Conservation (phyloP, 2,329 filamentous ascomycete species). For the Aspergillus pseudoviridinutans region DNA sequence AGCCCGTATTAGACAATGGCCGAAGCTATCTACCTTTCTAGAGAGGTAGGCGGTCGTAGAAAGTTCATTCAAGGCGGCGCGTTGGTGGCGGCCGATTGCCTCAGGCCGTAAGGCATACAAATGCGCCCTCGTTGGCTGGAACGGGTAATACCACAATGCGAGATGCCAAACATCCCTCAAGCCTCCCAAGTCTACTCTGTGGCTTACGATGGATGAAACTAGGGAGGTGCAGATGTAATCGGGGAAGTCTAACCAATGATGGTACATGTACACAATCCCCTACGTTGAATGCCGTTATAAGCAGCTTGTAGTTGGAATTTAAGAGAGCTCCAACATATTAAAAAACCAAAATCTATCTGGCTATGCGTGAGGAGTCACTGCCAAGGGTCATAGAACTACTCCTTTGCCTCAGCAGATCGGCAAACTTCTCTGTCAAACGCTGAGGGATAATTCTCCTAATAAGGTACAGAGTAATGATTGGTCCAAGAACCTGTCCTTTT, state of each 20-base stretch:
- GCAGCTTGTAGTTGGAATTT: background rate
- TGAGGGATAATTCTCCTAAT: background rate
- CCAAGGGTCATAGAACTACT: background rate
- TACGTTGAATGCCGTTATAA: background rate
- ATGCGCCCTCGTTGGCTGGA: no score
- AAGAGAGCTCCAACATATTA: background rate
- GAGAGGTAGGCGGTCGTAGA: background rate
- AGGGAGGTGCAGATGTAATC: no score
- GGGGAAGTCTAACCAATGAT: no score
- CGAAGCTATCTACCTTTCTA: background rate
- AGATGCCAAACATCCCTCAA: no score
- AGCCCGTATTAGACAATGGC: background rate
- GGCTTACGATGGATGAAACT: no score
- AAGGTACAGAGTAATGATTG: background rate
- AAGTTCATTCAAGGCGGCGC: background rate
- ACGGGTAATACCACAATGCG: background rate
- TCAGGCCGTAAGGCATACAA: background rate
- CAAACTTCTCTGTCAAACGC: background rate
- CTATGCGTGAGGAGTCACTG: background rate
- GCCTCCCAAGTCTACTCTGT: no score
- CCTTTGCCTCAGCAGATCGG: background rate
- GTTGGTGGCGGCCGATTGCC: background rate
- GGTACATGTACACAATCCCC: background rate
- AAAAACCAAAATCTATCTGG: background rate
- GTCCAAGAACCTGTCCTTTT: background rate